Base-by-base conservation (phyloP, 176 grass and related monocot species). In the Luzula sylvatica region DNA sequence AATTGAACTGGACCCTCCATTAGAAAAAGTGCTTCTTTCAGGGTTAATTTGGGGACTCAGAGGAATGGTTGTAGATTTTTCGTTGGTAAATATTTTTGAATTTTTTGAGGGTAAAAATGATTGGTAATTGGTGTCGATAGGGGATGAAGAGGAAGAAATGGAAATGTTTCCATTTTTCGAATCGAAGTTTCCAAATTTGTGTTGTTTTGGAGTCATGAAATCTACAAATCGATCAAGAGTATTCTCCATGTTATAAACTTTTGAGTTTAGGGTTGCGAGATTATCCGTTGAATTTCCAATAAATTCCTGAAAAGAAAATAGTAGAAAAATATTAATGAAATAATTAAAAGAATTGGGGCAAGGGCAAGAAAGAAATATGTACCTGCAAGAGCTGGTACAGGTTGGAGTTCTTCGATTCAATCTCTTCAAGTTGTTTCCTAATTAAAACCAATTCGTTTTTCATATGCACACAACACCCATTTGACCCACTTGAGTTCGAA, bases 231-330 rank as follows among this genome's bases (percentile, higher is more conserved):
- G 81, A 22, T 90, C 81, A 18, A 72, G 68, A 48, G 68, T 68
- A 79, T 83, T 65, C 63, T 83, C 92, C 78, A 98, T 61, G 55
- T 90, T 90, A 30, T 77, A 76, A 26, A 90, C 81, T 77, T 98
- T 98, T 3, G 56, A 77, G 46, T 89, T 76, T 50, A 90, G 39
- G 28, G 75, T 65, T 50, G 81, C 79, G 53, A 90, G 46, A 42
- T 83, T 98, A 65, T 87, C 92, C 48, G 74, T 69, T 24, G 85
- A 77, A 43, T 50, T 80, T 1, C 72, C 71, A 74, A 90, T 87
- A 67, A 90, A 90, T 20, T 78, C 78, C 92, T 98, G 55, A 66
- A 77, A n/a, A n/a, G n/a, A 68, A 38, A 45, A 53, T 15, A 32
- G 2, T 26, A 70, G 22, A 67, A 38, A 47, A 65, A 39, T 38